Evolutionary conservation across 2,329 filamentous ascomycete genomes (phyloP).

Genomic region (Colletotrichum tropicale): DNA sequence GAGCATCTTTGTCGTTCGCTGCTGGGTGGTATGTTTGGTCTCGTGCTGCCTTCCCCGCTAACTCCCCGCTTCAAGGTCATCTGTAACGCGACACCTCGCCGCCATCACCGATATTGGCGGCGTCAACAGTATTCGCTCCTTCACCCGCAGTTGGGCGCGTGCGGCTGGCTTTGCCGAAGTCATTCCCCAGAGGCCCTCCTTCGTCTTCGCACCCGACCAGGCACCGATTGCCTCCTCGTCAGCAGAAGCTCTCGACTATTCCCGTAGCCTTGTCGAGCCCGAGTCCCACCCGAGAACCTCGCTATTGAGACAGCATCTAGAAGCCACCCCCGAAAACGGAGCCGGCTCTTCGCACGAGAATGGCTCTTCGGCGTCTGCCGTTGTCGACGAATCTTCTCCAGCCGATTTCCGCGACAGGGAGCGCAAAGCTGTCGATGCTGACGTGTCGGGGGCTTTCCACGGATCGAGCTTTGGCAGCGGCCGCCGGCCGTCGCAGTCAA

Average conservation of each 20-base stretch:
- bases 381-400: slow-evolving; percentile 7
- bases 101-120: slow-evolving; percentile 77
- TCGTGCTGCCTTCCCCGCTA: slow-evolving; percentile 26
- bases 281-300: slow-evolving; percentile 40
- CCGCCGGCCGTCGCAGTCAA: slow-evolving; percentile 42
- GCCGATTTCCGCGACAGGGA: slow-evolving; percentile 49
- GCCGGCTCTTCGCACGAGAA: background rate
- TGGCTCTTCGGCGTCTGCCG: slow-evolving; percentile 18
- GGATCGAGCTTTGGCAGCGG: slow-evolving; percentile 31
- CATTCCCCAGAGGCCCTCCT: slow-evolving; percentile 77
- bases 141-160: slow-evolving; percentile 90
- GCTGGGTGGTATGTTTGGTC: slow-evolving; percentile 18
- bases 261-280: slow-evolving; percentile 43
- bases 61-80: slow-evolving; percentile 49
- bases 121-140: slow-evolving; percentile 92
- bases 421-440: slow-evolving; percentile 50
- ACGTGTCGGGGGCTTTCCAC: slow-evolving; percentile 39
- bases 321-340: slow-evolving; percentile 30
- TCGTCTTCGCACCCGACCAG: slow-evolving; percentile 68
- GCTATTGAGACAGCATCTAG: slow-evolving; percentile 58
- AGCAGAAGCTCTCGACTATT: slow-evolving; percentile 42
- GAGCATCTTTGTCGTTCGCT: background rate
- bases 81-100: slow-evolving; percentile 60
- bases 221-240: slow-evolving; percentile 42
- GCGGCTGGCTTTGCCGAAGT: slow-evolving; percentile 89